Base-by-base conservation (phyloP, 768 basidiomycete genomes). In the Kwoniella shandongensis region DNA sequence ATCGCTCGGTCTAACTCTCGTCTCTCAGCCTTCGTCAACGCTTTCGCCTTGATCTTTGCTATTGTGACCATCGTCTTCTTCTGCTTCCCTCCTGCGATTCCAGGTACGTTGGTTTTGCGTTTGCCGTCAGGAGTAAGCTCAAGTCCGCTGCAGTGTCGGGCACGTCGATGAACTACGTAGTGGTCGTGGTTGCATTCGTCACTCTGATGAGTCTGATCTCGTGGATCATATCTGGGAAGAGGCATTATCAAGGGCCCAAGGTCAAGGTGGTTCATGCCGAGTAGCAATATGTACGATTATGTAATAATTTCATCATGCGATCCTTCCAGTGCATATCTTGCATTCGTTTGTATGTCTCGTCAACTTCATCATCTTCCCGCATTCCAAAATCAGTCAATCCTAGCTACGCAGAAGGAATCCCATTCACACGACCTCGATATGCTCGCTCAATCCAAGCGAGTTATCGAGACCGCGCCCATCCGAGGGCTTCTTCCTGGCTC, bases 41-140 rank as follows among this genome's bases (percentile, higher is more conserved):
- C 32, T 27, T 39, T 40, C 36, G 61, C 65, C 13, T n/a, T 56
- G 23, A 13, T 29, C 27, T 73, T 72, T 65, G 67, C 67, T 8
- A 26, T 45, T 7, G 60, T 70, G 17, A 68, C 66, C 29, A 59
- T 61, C 46, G 49, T 65, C 39, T 61, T 73, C 18, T 62, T 73
- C 44, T 58, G 48, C 25, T 47, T 56, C 18, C 63, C 63, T 12
- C 30, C 46, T 5, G 22, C 26, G 8, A 13, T 53, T 0, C 50
- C 58, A 3, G 52, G 52, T 54, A 42, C 22, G 52, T 52, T 13
- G 5, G n/a, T 40, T 6, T 25, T 25, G 7, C 51, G 4, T 23
- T 4, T 18, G 32, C n/a, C n/a, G n/a, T 38, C 11, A 35, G 26
- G 6, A n/a, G 11, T 25, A 7, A 27, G 15, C 23, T 48, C 11